Conservation (phyloP, 805 yeast genomes). For the Candida glaebosa region DNA sequence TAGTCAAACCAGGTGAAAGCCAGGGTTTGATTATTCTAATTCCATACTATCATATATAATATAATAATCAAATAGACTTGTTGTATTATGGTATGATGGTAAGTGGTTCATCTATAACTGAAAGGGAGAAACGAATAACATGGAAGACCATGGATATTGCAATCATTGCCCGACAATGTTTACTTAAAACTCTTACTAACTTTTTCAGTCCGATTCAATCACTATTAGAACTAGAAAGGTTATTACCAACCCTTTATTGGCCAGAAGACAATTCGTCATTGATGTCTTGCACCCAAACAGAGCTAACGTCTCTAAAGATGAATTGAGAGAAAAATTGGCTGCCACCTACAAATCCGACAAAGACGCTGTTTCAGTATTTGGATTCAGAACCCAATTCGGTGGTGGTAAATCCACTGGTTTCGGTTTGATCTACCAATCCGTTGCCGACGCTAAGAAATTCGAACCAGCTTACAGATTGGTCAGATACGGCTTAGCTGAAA, state of each 20-base stretch:
- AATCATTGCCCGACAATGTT: too few relatives aligned
- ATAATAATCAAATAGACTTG: not conserved
- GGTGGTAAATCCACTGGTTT: conserved; percentile 99
- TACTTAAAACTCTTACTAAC: too few relatives aligned
- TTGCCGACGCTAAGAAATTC: conserved; percentile 95
- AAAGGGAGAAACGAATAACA: too few relatives aligned
- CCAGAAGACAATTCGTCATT: conserved; percentile 99
- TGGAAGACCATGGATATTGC: not conserved
- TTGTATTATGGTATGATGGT: not conserved
- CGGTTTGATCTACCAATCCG: conserved; percentile 98
- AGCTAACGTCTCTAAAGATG: conserved; percentile 99
- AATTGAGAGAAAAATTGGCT: conserved; percentile 92
- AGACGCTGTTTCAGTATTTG: conserved; percentile 95
- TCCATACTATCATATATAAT: conserved; percentile 1
- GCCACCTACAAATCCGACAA: conserved; percentile 86
- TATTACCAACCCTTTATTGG: conserved; percentile 97
- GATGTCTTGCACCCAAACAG: conserved; percentile 99
- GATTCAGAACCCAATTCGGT: conserved; percentile 99
- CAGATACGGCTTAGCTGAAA: conserved; percentile 95
- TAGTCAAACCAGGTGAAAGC: not conserved
- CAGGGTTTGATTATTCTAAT: not conserved
- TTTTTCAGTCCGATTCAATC: conserved; percentile 98
- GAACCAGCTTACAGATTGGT: conserved; percentile 99
- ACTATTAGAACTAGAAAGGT: conserved; percentile 99
- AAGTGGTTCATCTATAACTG: not conserved